Evolutionary conservation across 2,329 filamentous ascomycete genomes (phyloP).

Genomic region (Cladophialophora chaetospira): DNA sequence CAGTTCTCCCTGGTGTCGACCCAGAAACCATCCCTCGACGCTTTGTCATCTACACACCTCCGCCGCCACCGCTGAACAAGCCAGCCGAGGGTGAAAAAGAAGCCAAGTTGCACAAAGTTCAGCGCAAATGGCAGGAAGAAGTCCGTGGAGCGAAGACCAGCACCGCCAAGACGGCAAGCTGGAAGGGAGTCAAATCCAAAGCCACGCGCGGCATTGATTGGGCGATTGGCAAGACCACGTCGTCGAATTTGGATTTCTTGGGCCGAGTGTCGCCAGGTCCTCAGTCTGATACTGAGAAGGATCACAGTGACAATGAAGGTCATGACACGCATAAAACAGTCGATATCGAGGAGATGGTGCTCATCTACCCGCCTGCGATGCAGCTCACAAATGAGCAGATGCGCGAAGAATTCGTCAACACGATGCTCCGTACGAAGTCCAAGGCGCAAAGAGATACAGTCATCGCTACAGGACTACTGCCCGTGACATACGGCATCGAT

Average conservation of each 20-base stretch:
- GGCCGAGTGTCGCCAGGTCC: constrained; percentile 38
- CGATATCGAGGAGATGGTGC: constrained; percentile 44
- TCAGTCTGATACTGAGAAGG: constrained; percentile 36
- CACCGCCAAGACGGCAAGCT: constrained; percentile 44
- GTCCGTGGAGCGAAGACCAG: constrained; percentile 46
- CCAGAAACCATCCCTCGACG: constrained; percentile 41
- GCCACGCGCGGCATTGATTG: constrained; percentile 45
- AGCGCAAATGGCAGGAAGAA: constrained; percentile 51
- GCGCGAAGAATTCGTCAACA: constrained; percentile 45
- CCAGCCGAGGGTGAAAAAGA: constrained; percentile 48
- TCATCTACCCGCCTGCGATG: constrained; percentile 44
- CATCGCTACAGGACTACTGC: constrained; percentile 47
- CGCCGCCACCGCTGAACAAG: constrained; percentile 44
- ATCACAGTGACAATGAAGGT: constrained; percentile 35
- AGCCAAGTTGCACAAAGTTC: constrained; percentile 45
- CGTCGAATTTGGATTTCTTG: constrained; percentile 48
- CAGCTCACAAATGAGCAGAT: constrained; percentile 38
- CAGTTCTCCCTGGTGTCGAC: constrained; percentile 38
- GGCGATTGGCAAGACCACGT: constrained; percentile 46
- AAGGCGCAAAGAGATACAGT: constrained; percentile 47
- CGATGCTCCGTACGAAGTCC: constrained; percentile 45
- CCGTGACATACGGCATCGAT: constrained; percentile 35
- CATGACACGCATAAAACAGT: constrained; percentile 41
- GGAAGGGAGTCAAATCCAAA: constrained; percentile 47
- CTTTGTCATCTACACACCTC: constrained; percentile 51